Percentiles rank a stretch among this genome's conserved stretches.
phyloP scores from a whole-genome alignment of 768 basidiomycete genomes.

The Psilocybe azurescens region DNA sequence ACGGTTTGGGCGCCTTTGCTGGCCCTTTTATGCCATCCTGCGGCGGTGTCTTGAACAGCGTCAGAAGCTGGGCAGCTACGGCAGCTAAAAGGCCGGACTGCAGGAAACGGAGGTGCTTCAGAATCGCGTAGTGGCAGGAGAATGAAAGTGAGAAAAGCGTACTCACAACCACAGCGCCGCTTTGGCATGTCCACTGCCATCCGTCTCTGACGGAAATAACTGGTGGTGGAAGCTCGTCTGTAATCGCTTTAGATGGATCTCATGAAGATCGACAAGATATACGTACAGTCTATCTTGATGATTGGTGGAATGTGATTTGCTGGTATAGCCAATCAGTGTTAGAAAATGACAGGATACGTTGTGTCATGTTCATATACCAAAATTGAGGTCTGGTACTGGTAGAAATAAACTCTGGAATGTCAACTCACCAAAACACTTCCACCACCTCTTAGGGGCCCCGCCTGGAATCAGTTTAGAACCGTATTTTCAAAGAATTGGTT shows the following conservation, averaged over 20 bases:
- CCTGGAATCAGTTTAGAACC: too few relatives aligned
- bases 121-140: too few relatives aligned
- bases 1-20: slow-evolving; percentile 6
- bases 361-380: too few relatives aligned
- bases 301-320: background rate
- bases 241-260: background rate
- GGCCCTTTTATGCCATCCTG: background rate
- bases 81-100: slow-evolving; percentile 21
- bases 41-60: slow-evolving; percentile 3
- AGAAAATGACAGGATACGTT: too few relatives aligned
- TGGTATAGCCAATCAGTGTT: too few relatives aligned
- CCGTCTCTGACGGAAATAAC: slow-evolving; percentile 18
- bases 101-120: too few relatives aligned
- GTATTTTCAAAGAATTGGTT: too few relatives aligned
- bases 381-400: too few relatives aligned
- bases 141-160: background rate
- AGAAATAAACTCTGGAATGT: too few relatives aligned
- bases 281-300: background rate
- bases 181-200: slow-evolving; percentile 23
- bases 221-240: slow-evolving; percentile 17
- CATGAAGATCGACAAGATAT: too few relatives aligned
- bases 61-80: slow-evolving; percentile 1
- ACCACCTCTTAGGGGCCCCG: too few relatives aligned
- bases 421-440: too few relatives aligned
- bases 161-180: slow-evolving; percentile 23